phyloP scores from a whole-genome alignment of 805 yeast species.

The Kazachstania psychrophila region DNA sequence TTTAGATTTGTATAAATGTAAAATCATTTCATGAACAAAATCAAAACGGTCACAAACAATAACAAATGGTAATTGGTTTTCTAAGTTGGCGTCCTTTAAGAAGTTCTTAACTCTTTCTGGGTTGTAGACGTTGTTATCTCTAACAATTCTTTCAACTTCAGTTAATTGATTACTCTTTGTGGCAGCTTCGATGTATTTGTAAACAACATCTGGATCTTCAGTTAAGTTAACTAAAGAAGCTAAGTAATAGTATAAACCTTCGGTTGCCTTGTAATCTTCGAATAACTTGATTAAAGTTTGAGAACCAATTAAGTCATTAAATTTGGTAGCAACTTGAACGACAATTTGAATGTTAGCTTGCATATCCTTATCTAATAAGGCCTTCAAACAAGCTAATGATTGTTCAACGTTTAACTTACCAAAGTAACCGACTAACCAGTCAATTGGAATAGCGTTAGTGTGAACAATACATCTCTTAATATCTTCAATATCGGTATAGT shows the following conservation, averaged over 20 bases:
- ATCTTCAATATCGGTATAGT: conserved; percentile 88
- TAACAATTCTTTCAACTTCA: conserved; percentile 92
- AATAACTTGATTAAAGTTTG: conserved; percentile 76
- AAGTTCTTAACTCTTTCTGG: conserved; percentile 97
- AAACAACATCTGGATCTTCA: conserved; percentile 89
- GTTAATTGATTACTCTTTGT: conserved; percentile 80
- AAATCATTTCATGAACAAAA: conserved; percentile 86
- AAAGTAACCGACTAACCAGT: conserved; percentile 88
- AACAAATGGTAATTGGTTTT: conserved; percentile 92
- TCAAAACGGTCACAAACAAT: conserved; percentile 90
- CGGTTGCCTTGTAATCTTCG: conserved; percentile 85
- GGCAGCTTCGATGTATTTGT: conserved; percentile 93
- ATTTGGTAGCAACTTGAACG: conserved; percentile 94
- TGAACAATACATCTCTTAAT: conserved; percentile 91
- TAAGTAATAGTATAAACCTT: conserved; percentile 90
- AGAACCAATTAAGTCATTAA: conserved; percentile 88
- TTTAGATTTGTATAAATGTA: conserved; percentile 90
- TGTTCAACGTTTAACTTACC: conserved; percentile 94
- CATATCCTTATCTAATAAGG: conserved; percentile 68
- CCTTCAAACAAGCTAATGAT: conserved; percentile 76
- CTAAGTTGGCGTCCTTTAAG: conserved; percentile 85
- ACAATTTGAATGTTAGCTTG: conserved; percentile 87
- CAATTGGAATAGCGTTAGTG: conserved; percentile 75
- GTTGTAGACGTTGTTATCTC: conserved; percentile 88
- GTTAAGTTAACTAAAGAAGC: conserved; percentile 89